Percentiles rank a stretch among this genome's conserved stretches.
Evolutionary conservation across 306 rosid genomes (phyloP).

Genomic region (Dicorynia guianensis): DNA sequence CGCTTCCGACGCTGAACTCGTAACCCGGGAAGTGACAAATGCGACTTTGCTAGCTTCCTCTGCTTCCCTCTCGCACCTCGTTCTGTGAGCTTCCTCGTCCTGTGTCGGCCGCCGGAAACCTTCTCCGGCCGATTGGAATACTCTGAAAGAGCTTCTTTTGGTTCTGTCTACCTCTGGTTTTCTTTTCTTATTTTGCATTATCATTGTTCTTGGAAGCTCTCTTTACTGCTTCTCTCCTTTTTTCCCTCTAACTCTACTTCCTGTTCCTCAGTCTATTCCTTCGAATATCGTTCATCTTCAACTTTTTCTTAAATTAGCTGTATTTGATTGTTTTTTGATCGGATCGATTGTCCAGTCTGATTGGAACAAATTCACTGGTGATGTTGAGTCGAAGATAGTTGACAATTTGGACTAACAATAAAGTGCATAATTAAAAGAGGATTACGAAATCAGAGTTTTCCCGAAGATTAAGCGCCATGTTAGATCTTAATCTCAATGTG

Average conservation of each 20-base stretch:
- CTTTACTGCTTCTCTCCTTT: constrained; percentile 4
- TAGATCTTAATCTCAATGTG: constrained; percentile 92
- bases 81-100: constrained; percentile 29
- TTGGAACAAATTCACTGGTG: constrained; percentile 39
- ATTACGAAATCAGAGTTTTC: constrained; percentile 29
- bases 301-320: constrained; percentile 27
- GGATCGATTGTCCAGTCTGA: constrained; percentile 51
- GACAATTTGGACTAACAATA: not conserved
- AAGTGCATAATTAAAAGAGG: not conserved
- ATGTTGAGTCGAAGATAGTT: constrained; percentile 37
- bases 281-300: constrained; percentile 35
- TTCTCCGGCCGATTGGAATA: constrained; percentile 37
- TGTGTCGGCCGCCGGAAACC: constrained; percentile 30
- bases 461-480: constrained; percentile 54
- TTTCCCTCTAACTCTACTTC: not conserved
- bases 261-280: not conserved
- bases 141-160: constrained; percentile 18
- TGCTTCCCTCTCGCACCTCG: constrained; percentile 18
- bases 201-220: not conserved
- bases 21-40: constrained; percentile 44
- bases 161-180: constrained; percentile 9
- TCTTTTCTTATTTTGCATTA: constrained; percentile 13
- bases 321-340: constrained; percentile 32
- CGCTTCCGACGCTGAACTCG: constrained; percentile 39
- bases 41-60: constrained; percentile 28